Evolutionary conservation across 257 asterid species (phyloP), one percentile per base, ranked within the genome.

Genomic region (Verbascum thapsus): DNA sequence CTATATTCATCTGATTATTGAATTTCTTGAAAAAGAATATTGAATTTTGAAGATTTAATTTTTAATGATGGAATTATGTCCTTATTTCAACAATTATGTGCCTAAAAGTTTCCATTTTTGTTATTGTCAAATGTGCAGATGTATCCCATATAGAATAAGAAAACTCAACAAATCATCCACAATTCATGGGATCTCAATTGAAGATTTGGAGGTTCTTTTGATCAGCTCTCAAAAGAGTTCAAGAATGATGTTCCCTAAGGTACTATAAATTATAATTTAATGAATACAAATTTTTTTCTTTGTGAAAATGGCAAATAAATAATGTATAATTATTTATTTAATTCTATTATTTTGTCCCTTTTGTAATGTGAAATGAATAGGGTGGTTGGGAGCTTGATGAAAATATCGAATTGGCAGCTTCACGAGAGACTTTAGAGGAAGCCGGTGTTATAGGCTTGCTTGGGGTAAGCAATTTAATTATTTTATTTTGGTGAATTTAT

Each of bases 311-410:
- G 6, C 20, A 26, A 22, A 15, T 2, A 7, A 20, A 30, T 23
- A 54, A 22, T 60, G 3, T 26, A 15, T 17, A 37, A 54, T 17
- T 18, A 40, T 30, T 30, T 12, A 9, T 5, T 57, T 9, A 15
- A 19, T 48, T 17, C 20, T 8, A 56, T 39, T 48, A 13, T 63
- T 2, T 53, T 4, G 48, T 47, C 11, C 53, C 35, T 19, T 19
- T n/a, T n/a, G n/a, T n/a, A n/a, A n/a, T n/a, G n/a, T n/a, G n/a
- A n/a, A n/a, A n/a, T n/a, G n/a, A n/a, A n/a, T n/a, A n/a, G 85
- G 98, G 98, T 75, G 95, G 98, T 66, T 91, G 98, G 98, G 98
- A 91, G 81, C 81, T 76, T 22, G 98, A 91, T 67, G 98, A 86
- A 66, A 70, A 88, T 50, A 81, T 86, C 69, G 83, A 84, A 81